These are phyloP conservation scores for Amanita jacksonii DNA, from an alignment of 768 basidiomycete genomes.

Conservation along the genomic window DNA sequence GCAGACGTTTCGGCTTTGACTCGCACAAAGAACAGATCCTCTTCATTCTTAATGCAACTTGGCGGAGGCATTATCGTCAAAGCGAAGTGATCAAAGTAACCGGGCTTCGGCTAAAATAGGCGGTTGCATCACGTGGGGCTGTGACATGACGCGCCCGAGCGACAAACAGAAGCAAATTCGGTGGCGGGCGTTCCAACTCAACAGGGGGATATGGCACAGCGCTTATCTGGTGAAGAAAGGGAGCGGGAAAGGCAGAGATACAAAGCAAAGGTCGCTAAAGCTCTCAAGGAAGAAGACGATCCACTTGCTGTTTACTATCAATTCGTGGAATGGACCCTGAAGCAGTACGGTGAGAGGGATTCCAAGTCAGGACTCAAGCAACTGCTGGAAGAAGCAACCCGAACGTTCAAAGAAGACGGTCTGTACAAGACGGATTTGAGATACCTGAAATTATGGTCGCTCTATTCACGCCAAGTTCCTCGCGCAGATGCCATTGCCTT, in stretches of 20 bases:
- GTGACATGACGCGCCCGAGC: constrained; percentile 5
- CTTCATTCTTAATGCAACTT: too few relatives aligned
- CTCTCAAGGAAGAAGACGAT: constrained; percentile 70
- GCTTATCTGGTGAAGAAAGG: constrained; percentile 14
- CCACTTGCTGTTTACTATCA: constrained; percentile 77
- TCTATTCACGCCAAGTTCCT: constrained; percentile 77
- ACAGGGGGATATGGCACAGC: constrained; percentile 10
- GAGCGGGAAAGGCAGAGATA: constrained; percentile 28
- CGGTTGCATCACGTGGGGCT: constrained; percentile 1
- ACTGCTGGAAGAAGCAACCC: constrained; percentile 76
- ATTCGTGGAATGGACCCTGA: constrained; percentile 85
- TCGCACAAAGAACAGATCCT: too few relatives aligned
- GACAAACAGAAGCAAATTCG: constrained; percentile 7
- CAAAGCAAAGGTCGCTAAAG: constrained; percentile 34
- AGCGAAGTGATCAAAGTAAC: too few relatives aligned
- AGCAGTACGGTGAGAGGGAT: constrained; percentile 65
- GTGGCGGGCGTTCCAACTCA: not conserved
- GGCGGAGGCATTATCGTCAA: too few relatives aligned
- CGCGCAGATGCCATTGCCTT: constrained; percentile 55
- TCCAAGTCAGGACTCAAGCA: constrained; percentile 66
- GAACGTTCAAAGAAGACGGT: constrained; percentile 74
- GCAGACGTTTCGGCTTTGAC: too few relatives aligned
- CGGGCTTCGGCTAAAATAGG: not conserved
- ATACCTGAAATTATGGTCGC: constrained; percentile 87
- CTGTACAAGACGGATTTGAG: constrained; percentile 81